Conservation (phyloP, 345 rosid genomes). For the Melastoma malabathricum region DNA sequence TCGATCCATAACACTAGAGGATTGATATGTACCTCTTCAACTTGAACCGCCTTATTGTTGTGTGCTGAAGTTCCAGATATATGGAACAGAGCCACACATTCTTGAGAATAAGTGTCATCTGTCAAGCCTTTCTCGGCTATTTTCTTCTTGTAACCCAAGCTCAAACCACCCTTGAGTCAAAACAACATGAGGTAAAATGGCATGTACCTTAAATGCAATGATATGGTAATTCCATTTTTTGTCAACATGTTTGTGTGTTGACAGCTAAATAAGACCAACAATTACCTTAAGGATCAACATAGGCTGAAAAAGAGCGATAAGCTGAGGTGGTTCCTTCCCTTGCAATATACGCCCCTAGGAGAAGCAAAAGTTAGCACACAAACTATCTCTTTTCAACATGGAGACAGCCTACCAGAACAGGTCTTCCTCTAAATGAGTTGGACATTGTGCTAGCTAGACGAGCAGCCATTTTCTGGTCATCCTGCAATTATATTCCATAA, state of each 20-base stretch:
- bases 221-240: neutral
- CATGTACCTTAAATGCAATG: neutral
- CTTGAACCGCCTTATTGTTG: conserved; percentile 69
- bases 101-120: conserved; percentile 62
- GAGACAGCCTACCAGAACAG: conserved; percentile 10
- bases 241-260: neutral
- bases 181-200: neutral
- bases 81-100: conserved; percentile 66
- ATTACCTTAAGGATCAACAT: conserved; percentile 87
- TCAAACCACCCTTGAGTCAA: conserved; percentile 67
- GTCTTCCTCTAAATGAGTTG: no score
- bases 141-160: conserved; percentile 70
- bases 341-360: conserved; percentile 73
- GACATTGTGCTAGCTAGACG: no score
- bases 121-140: conserved; percentile 47
- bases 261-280: neutral
- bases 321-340: conserved; percentile 95
- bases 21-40: conserved; percentile 48
- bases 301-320: conserved; percentile 80
- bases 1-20: no score
- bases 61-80: conserved; percentile 68
- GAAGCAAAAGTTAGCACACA: conserved; percentile 7
- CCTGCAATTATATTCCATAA: no score
- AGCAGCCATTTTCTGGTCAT: no score
- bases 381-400: no score